A percentile compares a stretch with the other conserved stretches of the same genome.
phyloP scores from a whole-genome alignment of 2,329 filamentous ascomycete species.

The Metarhizium brunneum region DNA sequence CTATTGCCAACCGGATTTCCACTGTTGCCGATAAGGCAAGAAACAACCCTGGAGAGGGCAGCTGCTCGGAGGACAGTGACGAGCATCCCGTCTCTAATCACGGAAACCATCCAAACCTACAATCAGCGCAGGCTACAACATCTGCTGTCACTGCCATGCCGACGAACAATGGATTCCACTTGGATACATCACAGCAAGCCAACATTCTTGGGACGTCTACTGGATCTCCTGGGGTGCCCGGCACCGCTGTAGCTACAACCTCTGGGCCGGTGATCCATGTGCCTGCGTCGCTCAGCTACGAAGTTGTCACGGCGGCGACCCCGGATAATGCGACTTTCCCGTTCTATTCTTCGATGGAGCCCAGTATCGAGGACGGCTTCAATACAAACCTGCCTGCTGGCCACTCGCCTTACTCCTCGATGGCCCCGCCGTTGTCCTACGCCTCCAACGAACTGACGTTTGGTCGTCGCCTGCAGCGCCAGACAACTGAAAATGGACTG shows the following conservation, averaged over 20 bases:
- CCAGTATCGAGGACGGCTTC: constrained; percentile 7
- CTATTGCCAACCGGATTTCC: constrained; percentile 49
- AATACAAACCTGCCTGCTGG: constrained; percentile 10
- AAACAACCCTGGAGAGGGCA: constrained; percentile 18
- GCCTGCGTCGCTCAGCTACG: constrained; percentile 24
- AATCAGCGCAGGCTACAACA: neutral
- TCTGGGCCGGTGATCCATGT: constrained; percentile 3
- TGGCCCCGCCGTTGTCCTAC: constrained; percentile 43
- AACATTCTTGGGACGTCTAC: neutral
- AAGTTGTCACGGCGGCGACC: constrained; percentile 42
- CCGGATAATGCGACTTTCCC: constrained; percentile 45
- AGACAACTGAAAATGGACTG: constrained; percentile 53
- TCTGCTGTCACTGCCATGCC: neutral
- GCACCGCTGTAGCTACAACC: neutral
- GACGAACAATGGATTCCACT: neutral
- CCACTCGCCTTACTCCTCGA: constrained; percentile 21
- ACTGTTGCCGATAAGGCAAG: constrained; percentile 37
- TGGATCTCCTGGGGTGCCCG: neutral
- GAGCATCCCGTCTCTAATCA: neutral
- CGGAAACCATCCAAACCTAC: neutral
- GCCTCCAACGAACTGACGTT: constrained; percentile 58
- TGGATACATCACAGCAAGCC: neutral
- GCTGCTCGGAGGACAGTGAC: constrained; percentile 2
- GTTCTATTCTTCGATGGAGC: constrained; percentile 21
- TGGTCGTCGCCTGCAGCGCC: constrained; percentile 59